Evolutionary conservation across 192 early-diverging fungal species (phyloP).

Genomic region (Coemansia sp.): DNA sequence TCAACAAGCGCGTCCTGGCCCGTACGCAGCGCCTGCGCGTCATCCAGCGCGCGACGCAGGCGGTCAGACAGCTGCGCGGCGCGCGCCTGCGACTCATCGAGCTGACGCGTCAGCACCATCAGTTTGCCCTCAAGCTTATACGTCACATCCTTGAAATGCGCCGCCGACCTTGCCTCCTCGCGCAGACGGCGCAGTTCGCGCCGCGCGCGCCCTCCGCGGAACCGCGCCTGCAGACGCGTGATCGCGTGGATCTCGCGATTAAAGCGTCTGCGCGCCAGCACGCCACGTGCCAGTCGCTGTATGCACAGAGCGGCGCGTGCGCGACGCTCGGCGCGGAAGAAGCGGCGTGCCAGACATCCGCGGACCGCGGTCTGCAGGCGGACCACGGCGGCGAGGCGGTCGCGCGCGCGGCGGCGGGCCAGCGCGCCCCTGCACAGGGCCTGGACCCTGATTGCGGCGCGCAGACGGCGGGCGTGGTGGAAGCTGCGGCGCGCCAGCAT

Average conservation of each 20-base stretch:
- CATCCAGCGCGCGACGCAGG: slow-evolving; percentile 35
- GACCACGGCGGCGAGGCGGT: slow-evolving; percentile 53
- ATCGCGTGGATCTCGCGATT: slow-evolving; percentile 60
- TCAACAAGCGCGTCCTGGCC: slow-evolving; percentile 12
- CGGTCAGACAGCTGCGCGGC: slow-evolving; percentile 63
- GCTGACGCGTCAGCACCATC: slow-evolving; percentile 88
- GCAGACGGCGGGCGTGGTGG: slow-evolving; percentile 61
- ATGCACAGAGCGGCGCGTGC: slow-evolving; percentile 74
- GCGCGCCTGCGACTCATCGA: slow-evolving; percentile 66
- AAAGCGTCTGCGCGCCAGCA: slow-evolving; percentile 64
- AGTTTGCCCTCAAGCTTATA: slow-evolving; percentile 96
- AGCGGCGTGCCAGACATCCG: slow-evolving; percentile 65
- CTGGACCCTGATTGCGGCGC: slow-evolving; percentile 80
- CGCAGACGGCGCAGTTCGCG: slow-evolving; percentile 71
- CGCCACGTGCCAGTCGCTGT: slow-evolving; percentile 75
- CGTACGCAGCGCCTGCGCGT: slow-evolving; percentile 16
- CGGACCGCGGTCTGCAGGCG: slow-evolving; percentile 71
- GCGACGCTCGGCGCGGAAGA: slow-evolving; percentile 62
- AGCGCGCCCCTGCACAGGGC: slow-evolving; percentile 68
- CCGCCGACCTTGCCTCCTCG: slow-evolving; percentile 86
- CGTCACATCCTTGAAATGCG: slow-evolving; percentile 93
- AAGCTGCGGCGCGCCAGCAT: slow-evolving; percentile 60
- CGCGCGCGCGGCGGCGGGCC: slow-evolving; percentile 56
- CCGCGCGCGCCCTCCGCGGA: slow-evolving; percentile 75
- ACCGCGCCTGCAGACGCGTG: slow-evolving; percentile 79